Base-by-base conservation (phyloP, 73 alveolate species). In the Tetrahymena borealis region DNA sequence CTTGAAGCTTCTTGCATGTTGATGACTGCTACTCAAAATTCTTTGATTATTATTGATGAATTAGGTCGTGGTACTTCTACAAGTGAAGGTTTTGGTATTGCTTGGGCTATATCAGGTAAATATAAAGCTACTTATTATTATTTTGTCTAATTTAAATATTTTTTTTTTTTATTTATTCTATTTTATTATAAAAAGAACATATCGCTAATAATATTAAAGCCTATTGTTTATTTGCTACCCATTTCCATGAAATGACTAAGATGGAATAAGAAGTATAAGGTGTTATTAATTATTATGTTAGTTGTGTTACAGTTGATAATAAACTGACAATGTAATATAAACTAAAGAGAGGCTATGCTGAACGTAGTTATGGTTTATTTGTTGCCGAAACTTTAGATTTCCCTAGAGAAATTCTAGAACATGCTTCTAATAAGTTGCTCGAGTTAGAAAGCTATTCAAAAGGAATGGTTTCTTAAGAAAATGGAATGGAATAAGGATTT, bases 201-300 rank as follows among this genome's bases (percentile, higher is more conserved):
- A 95, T 98, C 13, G 97, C 99, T 11, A 96, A 96, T 79, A 96
- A 97, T 60, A 94, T 98, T 16, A 95, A 98, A 90, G 97, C 99
- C 91, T 99, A 96, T 98, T 97, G 99, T 39, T 95, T 99, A 39
- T 99, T 99, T 92, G 99, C 99, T 18, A 99, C 99, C 7, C 99
- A 99, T 94, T 99, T 99, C 96, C 99, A 98, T 94, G 99, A 99
- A 95, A 95, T 99, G 97, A 98, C 99, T 0, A 97, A 96, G 38
- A 94, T 99, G 98, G 99, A 96, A 92, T 94, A 97, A 41, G 96
- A 96, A 42, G 94, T 97, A 31, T 90, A 96, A 0, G 98, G 98
- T 77, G 99, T 97, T 32, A 97, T 96, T 91, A 98, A 98, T 97
- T 96, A 96, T 94, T 96, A 96, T 95, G 99, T 98, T n/a, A 96